Conservation (phyloP, 192 early-diverging fungal species). For the Coemansia sp. region DNA sequence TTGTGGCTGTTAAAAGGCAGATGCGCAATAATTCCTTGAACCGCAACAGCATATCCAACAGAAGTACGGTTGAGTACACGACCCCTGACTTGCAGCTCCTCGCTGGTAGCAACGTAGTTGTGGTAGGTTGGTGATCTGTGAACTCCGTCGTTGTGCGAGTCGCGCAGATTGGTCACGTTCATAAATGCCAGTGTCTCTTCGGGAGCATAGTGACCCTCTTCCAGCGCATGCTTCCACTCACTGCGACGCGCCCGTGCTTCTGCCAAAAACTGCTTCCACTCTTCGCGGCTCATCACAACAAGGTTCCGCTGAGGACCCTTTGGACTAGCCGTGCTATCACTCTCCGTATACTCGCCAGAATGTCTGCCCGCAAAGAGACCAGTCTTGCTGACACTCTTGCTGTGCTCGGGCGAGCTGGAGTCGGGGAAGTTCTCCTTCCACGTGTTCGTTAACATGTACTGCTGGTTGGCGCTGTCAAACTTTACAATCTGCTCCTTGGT, state of each 20-base stretch:
- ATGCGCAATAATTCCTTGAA: slow-evolving; percentile 63
- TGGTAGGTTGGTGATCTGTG: slow-evolving; percentile 60
- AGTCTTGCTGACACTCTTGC: neutral
- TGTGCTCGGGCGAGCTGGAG: slow-evolving; percentile 54
- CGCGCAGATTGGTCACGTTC: slow-evolving; percentile 33
- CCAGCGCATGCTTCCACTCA: slow-evolving; percentile 57
- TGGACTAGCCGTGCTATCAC: neutral
- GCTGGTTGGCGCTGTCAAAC: slow-evolving; percentile 62
- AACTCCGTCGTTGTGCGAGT: slow-evolving; percentile 35
- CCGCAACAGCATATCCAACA: slow-evolving; percentile 59
- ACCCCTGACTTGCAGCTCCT: slow-evolving; percentile 59
- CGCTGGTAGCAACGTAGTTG: slow-evolving; percentile 39
- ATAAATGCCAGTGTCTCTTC: slow-evolving; percentile 47
- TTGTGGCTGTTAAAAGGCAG: slow-evolving; percentile 41
- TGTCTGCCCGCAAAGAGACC: neutral
- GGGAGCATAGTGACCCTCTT: slow-evolving; percentile 34
- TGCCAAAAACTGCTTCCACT: slow-evolving; percentile 65
- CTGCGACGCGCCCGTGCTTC: slow-evolving; percentile 55
- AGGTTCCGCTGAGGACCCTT: slow-evolving; percentile 55
- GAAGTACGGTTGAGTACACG: slow-evolving; percentile 59
- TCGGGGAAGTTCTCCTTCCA: slow-evolving; percentile 77
- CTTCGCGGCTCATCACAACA: slow-evolving; percentile 55
- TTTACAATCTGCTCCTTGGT: slow-evolving; percentile 71
- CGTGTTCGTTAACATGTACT: slow-evolving; percentile 58
- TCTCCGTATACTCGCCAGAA: neutral